A percentile compares a stretch with the other conserved stretches of the same genome.
phyloP scores from a whole-genome alignment of 306 rosid species.

The Alnus glutinosa region DNA sequence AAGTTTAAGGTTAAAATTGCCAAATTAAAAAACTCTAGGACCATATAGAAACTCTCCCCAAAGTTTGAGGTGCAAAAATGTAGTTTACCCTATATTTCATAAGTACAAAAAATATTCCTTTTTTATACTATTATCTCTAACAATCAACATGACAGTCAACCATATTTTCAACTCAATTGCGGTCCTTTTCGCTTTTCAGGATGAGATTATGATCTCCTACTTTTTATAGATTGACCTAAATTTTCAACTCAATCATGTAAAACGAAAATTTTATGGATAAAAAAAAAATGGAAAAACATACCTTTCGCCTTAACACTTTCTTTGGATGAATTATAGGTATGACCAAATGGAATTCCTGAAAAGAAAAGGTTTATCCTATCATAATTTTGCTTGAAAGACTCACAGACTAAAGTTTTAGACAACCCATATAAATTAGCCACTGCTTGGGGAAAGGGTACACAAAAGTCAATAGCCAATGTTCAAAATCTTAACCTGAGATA shows the following conservation, averaged over 20 bases:
- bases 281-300: conserved; percentile 40
- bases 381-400: conserved; percentile 42
- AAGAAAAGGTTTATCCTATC: conserved; percentile 60
- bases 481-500: conserved; percentile 30
- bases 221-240: conserved; percentile 6
- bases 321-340: conserved; percentile 71
- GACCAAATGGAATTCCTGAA: conserved; percentile 94
- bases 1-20: background rate
- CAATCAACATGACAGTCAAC: background rate
- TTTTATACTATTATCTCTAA: background rate
- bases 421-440: conserved; percentile 33
- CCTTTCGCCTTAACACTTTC: conserved; percentile 87
- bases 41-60: background rate
- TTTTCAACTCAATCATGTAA: conserved; percentile 33
- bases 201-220: background rate
- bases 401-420: conserved; percentile 40
- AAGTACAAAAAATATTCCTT: background rate
- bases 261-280: background rate
- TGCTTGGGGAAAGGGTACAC: conserved; percentile 25
- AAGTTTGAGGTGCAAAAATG: background rate
- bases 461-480: conserved; percentile 10
- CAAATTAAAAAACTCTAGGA: background rate
- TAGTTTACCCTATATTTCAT: background rate
- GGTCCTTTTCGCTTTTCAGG: background rate
- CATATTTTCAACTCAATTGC: background rate